phyloP scores from a whole-genome alignment of 1,284 basidiomycete genomes.

The Austroboletus niveus region DNA sequence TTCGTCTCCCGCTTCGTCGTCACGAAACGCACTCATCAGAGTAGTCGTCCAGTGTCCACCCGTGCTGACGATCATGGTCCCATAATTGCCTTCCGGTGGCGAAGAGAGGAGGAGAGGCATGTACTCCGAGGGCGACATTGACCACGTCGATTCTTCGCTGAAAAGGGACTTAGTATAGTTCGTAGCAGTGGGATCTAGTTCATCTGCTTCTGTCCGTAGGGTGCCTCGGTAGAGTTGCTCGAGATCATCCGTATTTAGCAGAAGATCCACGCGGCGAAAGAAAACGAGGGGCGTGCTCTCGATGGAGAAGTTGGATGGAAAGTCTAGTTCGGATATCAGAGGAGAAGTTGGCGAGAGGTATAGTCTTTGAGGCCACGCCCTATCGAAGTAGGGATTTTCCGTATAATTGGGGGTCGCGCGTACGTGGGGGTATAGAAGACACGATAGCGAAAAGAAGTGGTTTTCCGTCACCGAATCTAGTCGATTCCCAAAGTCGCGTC shows the following conservation, averaged over 20 bases:
- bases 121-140: slow-evolving; percentile 50
- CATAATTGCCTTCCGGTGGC: slow-evolving; percentile 50
- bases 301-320: slow-evolving; percentile 54
- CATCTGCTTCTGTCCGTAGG: slow-evolving; percentile 8
- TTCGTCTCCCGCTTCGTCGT: slow-evolving; percentile 34
- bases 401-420: slow-evolving; percentile 60
- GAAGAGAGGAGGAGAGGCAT: slow-evolving; percentile 47
- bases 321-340: slow-evolving; percentile 32
- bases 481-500: background rate
- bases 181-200: slow-evolving; percentile 8
- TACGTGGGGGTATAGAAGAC: slow-evolving; percentile 62
- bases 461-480: slow-evolving; percentile 66
- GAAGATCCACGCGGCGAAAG: slow-evolving; percentile 61
- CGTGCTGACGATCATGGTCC: slow-evolving; percentile 58
- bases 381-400: slow-evolving; percentile 51
- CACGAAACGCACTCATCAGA: slow-evolving; percentile 47
- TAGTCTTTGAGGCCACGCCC: slow-evolving; percentile 61
- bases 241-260: slow-evolving; percentile 51
- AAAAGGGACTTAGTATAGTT: slow-evolving; percentile 41
- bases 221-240: slow-evolving; percentile 40
- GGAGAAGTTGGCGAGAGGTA: slow-evolving; percentile 54
- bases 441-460: slow-evolving; percentile 70
- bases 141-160: slow-evolving; percentile 54
- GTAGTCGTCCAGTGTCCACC: slow-evolving; percentile 67
- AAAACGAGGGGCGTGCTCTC: slow-evolving; percentile 56